These are phyloP conservation scores for Microdochium trichocladiopsis DNA, from an alignment of 2,329 filamentous ascomycete genomes.

Conservation along the genomic window DNA sequence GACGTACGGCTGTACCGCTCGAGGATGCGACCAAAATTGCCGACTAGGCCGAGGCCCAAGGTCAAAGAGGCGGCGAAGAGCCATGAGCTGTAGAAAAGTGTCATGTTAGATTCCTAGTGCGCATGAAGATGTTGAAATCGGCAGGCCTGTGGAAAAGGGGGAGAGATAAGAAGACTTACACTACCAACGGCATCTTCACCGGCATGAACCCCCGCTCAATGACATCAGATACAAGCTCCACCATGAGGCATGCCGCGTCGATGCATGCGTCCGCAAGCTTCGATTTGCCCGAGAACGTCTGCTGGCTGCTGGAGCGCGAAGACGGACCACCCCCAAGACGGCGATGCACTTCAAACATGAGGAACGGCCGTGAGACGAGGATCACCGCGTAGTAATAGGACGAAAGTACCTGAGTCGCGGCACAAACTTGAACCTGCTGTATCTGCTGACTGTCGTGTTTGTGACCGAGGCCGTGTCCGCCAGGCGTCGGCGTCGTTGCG, in stretches of 20 bases:
- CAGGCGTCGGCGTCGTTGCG: background rate
- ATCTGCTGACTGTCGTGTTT: background rate
- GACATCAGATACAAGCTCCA: conserved; percentile 37
- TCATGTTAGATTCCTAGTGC: background rate
- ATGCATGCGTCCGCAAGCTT: conserved; percentile 48
- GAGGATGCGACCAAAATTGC: conserved; percentile 42
- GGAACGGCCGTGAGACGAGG: conserved; percentile 45
- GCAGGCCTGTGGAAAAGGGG: background rate
- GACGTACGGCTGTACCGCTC: conserved; percentile 42
- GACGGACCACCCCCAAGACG: conserved; percentile 26
- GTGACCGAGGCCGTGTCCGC: too few species aligned
- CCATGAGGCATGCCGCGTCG: conserved; percentile 46
- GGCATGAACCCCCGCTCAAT: conserved; percentile 33
- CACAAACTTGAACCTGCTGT: conserved; percentile 26
- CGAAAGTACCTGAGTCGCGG: conserved; percentile 42
- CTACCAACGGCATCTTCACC: conserved; percentile 39
- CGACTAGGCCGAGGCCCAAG: conserved; percentile 41
- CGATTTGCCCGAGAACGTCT: conserved; percentile 26
- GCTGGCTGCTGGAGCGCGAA: background rate
- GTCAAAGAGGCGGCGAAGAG: conserved; percentile 46
- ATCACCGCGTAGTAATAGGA: conserved; percentile 53
- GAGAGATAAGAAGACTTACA: conserved; percentile 29
- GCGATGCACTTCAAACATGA: conserved; percentile 46
- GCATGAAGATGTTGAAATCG: background rate
- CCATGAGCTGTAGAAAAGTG: conserved; percentile 34